Evolutionary conservation across 768 basidiomycete genomes (phyloP).

Genomic region (Phylloporus sp.): DNA sequence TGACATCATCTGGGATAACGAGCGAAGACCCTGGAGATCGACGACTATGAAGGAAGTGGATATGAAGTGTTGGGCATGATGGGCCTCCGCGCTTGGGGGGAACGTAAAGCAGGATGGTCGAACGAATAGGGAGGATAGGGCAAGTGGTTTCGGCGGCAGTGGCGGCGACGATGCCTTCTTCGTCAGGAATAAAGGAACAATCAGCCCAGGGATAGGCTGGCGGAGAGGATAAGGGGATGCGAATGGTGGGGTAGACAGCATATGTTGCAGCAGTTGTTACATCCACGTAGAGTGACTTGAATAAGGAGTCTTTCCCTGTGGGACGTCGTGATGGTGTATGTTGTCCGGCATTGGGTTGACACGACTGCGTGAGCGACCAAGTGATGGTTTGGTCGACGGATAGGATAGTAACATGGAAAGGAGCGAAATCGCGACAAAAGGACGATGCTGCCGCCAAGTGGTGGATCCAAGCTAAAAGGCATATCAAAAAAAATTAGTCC

Average conservation of each 20-base stretch:
- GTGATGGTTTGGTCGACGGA: slow-evolving; percentile 55
- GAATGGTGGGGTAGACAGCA: slow-evolving; percentile 40
- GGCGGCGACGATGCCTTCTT: slow-evolving; percentile 16
- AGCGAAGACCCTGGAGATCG: slow-evolving; percentile 40
- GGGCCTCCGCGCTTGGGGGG: slow-evolving; percentile 39
- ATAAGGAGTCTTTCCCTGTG: slow-evolving; percentile 27
- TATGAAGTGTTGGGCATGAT: slow-evolving; percentile 46
- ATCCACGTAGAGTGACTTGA: slow-evolving; percentile 32
- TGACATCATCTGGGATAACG: slow-evolving; percentile 29
- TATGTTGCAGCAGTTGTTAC: slow-evolving; percentile 42
- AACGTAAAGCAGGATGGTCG: slow-evolving; percentile 54
- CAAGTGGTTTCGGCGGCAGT: slow-evolving; percentile 26
- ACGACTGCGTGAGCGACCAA: slow-evolving; percentile 49
- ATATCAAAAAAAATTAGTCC: too few relatives aligned
- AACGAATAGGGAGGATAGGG: slow-evolving; percentile 50
- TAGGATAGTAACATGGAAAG: slow-evolving; percentile 56
- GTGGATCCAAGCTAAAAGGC: slow-evolving; percentile 57
- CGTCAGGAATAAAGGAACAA: slow-evolving; percentile 32
- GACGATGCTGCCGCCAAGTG: slow-evolving; percentile 42
- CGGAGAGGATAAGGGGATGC: slow-evolving; percentile 40
- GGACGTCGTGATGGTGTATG: slow-evolving; percentile 26
- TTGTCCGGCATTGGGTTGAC: slow-evolving; percentile 18
- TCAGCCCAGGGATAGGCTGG: slow-evolving; percentile 26
- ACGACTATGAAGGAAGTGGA: slow-evolving; percentile 54
- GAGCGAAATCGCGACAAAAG: slow-evolving; percentile 38